These are phyloP conservation scores for Cerioporus squamosus DNA, from an alignment of 1,284 basidiomycete species.

Conservation along the genomic window DNA sequence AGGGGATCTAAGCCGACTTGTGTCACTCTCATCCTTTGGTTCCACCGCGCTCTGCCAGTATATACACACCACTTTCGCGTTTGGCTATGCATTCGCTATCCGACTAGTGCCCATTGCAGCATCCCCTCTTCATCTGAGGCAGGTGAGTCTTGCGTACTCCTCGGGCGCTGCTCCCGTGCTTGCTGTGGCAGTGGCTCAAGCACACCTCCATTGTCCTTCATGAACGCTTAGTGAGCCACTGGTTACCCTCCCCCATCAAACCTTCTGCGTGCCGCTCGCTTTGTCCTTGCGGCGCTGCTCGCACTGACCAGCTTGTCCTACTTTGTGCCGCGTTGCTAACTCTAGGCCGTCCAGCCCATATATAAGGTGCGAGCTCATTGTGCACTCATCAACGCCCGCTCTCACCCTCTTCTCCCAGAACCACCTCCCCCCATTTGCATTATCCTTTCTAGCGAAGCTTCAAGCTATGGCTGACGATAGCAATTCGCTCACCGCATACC, in stretches of 20 bases:
- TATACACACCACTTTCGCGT: not conserved
- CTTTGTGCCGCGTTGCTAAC: not conserved
- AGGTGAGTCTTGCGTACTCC: not conserved
- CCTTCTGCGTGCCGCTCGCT: not conserved
- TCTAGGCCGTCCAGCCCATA: too few relatives aligned
- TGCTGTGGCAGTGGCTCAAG: not conserved
- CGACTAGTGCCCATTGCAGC: not conserved
- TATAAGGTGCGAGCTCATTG: too few relatives aligned
- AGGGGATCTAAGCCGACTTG: not conserved
- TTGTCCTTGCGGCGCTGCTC: not conserved
- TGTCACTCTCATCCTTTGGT: not conserved
- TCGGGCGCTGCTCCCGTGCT: not conserved
- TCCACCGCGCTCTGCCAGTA: too few relatives aligned
- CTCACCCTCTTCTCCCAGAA: not conserved
- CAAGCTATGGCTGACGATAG: not conserved
- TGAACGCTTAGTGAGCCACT: not conserved
- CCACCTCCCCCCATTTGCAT: too few relatives aligned
- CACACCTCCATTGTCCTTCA: not conserved
- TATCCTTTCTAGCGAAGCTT: not conserved
- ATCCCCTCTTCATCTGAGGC: not conserved
- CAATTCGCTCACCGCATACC: not conserved
- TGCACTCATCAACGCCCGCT: too few relatives aligned
- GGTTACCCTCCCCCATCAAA: not conserved
- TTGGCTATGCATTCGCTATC: too few relatives aligned
- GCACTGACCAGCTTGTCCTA: not conserved